These are phyloP conservation scores for Lactifluus hygrophoroides DNA, from an alignment of 768 basidiomycete genomes.

Conservation along the genomic window DNA sequence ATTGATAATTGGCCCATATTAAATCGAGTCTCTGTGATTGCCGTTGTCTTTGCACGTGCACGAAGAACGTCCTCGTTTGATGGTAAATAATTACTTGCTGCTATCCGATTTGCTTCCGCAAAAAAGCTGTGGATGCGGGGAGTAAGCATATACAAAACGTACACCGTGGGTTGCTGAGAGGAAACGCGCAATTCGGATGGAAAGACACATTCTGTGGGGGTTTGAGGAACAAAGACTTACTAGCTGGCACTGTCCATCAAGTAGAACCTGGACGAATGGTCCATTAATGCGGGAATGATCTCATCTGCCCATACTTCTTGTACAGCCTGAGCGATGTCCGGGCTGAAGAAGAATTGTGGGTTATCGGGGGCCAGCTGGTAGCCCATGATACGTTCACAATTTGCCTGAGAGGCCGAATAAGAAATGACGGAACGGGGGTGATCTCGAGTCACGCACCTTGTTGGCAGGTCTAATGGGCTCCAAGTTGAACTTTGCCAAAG, in stretches of 20 bases:
- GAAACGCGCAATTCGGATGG: not conserved
- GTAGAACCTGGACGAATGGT: conserved; percentile 71
- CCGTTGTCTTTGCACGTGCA: conserved; percentile 83
- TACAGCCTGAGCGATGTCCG: conserved; percentile 64
- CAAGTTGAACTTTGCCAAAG: conserved; percentile 78
- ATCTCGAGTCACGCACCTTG: conserved; percentile 31
- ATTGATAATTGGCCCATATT: conserved; percentile 51
- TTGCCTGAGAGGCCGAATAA: conserved; percentile 24
- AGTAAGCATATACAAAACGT: not conserved
- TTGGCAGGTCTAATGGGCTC: conserved; percentile 66
- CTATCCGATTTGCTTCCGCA: conserved; percentile 75
- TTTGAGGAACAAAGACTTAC: conserved; percentile 36
- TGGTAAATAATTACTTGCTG: conserved; percentile 70
- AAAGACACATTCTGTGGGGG: not conserved
- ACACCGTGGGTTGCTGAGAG: no score
- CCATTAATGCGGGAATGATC: conserved; percentile 41
- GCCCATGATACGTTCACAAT: conserved; percentile 56
- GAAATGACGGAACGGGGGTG: conserved; percentile 19
- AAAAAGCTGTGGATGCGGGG: conserved; percentile 56
- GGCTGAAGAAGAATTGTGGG: conserved; percentile 34
- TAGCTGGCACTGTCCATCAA: conserved; percentile 93
- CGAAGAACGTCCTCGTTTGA: conserved; percentile 81
- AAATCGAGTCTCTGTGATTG: conserved; percentile 85
- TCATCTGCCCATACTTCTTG: conserved; percentile 64
- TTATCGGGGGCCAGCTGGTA: conserved; percentile 38